phyloP scores from a whole-genome alignment of 2,329 filamentous ascomycete genomes.

The Fusarium brachygibbosum region DNA sequence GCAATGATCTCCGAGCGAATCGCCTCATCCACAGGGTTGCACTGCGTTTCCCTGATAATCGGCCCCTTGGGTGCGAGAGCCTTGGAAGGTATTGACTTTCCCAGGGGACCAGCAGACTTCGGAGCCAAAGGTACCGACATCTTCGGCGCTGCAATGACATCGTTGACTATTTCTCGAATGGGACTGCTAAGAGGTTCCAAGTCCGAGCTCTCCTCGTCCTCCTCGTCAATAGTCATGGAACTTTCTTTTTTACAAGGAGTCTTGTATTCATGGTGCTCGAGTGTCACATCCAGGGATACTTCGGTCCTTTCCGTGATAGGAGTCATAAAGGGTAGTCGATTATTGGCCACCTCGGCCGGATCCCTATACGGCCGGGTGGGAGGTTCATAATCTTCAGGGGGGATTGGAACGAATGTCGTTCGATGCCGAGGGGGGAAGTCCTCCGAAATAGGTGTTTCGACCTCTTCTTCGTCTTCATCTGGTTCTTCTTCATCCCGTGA shows the following conservation, averaged over 20 bases:
- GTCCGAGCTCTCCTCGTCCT: conserved; percentile 53
- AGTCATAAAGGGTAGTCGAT: conserved; percentile 96
- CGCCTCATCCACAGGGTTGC: conserved; percentile 87
- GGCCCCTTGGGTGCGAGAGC: conserved; percentile 71
- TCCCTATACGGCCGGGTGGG: conserved; percentile 86
- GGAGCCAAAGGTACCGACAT: conserved; percentile 65
- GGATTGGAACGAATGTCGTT: conserved; percentile 81
- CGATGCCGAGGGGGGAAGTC: conserved; percentile 66
- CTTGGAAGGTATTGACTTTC: conserved; percentile 54
- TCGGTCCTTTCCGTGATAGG: conserved; percentile 97
- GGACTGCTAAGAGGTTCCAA: conserved; percentile 75
- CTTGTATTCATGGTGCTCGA: conserved; percentile 75
- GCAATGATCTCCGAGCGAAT: conserved; percentile 81
- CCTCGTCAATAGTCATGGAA: conserved; percentile 48
- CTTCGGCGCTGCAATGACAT: conserved; percentile 61
- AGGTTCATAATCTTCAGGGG: conserved; percentile 87
- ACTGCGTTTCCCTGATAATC: conserved; percentile 84
- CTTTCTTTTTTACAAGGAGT: conserved; percentile 76
- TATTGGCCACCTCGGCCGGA: conserved; percentile 83
- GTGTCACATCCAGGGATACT: conserved; percentile 79
- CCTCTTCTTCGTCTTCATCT: conserved; percentile 54
- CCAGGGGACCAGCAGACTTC: conserved; percentile 56
- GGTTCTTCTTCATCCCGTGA: conserved; percentile 39
- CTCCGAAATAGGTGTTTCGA: conserved; percentile 58
- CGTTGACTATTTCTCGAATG: conserved; percentile 73